Evolutionary conservation across 2,329 filamentous ascomycete species (phyloP).

Genomic region (Hypoxylon sp.): DNA sequence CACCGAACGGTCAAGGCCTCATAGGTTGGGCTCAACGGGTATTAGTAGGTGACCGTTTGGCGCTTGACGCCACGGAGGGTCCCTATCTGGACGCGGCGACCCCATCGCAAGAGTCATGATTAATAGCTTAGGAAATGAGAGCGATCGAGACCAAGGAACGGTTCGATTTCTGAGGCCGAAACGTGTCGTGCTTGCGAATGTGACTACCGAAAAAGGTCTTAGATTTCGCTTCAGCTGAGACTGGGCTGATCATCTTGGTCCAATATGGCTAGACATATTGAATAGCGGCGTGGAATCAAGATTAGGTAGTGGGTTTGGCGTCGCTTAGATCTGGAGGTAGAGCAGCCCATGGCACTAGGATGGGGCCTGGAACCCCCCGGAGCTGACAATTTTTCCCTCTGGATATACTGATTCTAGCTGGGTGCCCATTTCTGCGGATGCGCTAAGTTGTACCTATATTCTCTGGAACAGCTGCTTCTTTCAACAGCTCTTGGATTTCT

Average conservation of each 20-base stretch:
- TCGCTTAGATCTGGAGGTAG: slow-evolving; percentile 22
- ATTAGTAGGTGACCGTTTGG: slow-evolving; percentile 25
- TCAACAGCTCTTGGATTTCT: background rate
- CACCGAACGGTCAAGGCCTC: background rate
- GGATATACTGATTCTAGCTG: background rate
- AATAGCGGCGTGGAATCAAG: slow-evolving; percentile 36
- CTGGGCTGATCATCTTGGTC: slow-evolving; percentile 27
- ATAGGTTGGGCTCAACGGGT: slow-evolving; percentile 11
- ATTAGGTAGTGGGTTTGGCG: slow-evolving; percentile 27
- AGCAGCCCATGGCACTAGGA: slow-evolving; percentile 25
- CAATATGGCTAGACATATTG: slow-evolving; percentile 27
- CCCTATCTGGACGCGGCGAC: background rate
- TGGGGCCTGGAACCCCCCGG: slow-evolving; percentile 20
- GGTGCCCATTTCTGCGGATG: background rate
- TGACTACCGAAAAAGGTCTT: slow-evolving; percentile 35
- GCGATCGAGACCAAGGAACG: slow-evolving; percentile 36
- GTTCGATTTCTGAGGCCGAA: slow-evolving; percentile 29
- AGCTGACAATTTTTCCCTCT: slow-evolving; percentile 12
- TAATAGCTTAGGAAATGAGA: slow-evolving; percentile 27
- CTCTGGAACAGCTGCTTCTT: background rate
- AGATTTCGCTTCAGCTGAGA: slow-evolving; percentile 38
- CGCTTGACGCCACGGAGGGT: slow-evolving; percentile 21
- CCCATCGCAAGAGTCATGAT: slow-evolving; percentile 30
- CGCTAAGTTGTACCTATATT: background rate
- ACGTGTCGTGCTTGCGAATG: slow-evolving; percentile 19